A percentile compares a stretch with the other conserved stretches of the same genome.
Conservation (phyloP, 352 stramenopile genomes). For the Phytopythium aichiense region DNA sequence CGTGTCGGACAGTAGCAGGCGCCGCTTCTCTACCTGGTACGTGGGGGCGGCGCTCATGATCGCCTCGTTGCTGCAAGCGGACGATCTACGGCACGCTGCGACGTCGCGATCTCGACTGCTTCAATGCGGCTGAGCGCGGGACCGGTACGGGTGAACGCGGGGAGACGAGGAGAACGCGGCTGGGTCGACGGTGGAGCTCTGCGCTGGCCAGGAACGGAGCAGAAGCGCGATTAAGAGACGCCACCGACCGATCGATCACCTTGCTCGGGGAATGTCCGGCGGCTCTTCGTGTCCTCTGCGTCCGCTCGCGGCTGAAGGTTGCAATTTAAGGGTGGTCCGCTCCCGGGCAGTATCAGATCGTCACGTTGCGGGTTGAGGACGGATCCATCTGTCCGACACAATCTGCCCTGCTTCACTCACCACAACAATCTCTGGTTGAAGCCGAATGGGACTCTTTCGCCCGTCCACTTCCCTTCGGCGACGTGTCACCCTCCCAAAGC, state of each 20-base stretch:
- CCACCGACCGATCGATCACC: neutral
- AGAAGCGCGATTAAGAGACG: neutral
- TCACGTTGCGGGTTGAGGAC: constrained; percentile 7
- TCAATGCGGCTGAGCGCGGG: neutral
- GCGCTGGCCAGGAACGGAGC: neutral
- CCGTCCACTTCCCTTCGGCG: neutral
- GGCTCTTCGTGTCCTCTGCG: constrained; percentile 1
- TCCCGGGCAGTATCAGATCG: neutral
- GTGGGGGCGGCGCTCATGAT: constrained; percentile 46
- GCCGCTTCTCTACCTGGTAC: constrained; percentile 42
- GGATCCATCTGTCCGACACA: neutral
- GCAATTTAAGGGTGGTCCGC: neutral
- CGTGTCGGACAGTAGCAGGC: neutral
- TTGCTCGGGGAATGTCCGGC: neutral
- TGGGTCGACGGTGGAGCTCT: neutral
- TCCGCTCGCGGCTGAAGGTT: neutral
- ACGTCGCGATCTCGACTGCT: neutral
- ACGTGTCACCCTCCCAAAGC: constrained; percentile 3
- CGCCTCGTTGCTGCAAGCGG: constrained; percentile 1
- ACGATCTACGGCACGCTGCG: neutral
- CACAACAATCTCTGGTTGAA: neutral
- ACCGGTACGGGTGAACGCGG: neutral
- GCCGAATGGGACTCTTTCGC: neutral
- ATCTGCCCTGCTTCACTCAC: neutral
- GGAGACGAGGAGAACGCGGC: neutral